Percentiles rank a stretch among this genome's conserved stretches.
Evolutionary conservation across 345 rosid species (phyloP).

Genomic region (Geranium brycei): DNA sequence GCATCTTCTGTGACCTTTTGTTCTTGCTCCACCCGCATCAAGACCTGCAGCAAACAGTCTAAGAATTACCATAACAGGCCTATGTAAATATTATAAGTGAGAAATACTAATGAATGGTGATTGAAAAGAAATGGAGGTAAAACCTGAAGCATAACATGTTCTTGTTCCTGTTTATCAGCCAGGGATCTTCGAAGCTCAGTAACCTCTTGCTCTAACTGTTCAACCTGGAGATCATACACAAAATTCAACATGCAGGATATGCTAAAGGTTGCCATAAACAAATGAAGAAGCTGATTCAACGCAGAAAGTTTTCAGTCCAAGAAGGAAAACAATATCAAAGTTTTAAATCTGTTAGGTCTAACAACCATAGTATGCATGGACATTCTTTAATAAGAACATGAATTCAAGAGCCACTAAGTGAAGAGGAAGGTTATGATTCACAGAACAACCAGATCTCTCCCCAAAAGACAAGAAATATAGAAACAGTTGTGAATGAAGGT

Average conservation of each 20-base stretch:
- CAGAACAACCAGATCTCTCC: not conserved
- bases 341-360: too few relatives aligned
- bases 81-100: slow-evolving; percentile 1
- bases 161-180: slow-evolving; percentile 97
- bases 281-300: not conserved
- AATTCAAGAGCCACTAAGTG: not conserved
- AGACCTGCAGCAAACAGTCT: slow-evolving; percentile 36
- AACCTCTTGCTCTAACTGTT: slow-evolving; percentile 74
- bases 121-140: slow-evolving; percentile 11
- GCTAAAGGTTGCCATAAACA: not conserved
- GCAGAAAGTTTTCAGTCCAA: not conserved
- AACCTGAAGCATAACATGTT: slow-evolving; percentile 97
- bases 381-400: not conserved
- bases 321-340: not conserved
- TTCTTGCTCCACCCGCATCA: slow-evolving; percentile 99
- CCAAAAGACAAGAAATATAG: too few relatives aligned
- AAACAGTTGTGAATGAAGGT: not conserved
- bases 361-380: not conserved
- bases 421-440: not conserved
- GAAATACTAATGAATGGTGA: not conserved
- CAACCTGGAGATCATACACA: slow-evolving; percentile 49
- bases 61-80: slow-evolving; percentile 1
- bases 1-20: slow-evolving; percentile 97
- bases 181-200: slow-evolving; percentile 59
- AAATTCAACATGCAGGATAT: not conserved